A percentile compares a stretch with the other conserved stretches of the same genome.
Evolutionary conservation across 305 asterid species (phyloP).

Genomic region (Vinca major): DNA sequence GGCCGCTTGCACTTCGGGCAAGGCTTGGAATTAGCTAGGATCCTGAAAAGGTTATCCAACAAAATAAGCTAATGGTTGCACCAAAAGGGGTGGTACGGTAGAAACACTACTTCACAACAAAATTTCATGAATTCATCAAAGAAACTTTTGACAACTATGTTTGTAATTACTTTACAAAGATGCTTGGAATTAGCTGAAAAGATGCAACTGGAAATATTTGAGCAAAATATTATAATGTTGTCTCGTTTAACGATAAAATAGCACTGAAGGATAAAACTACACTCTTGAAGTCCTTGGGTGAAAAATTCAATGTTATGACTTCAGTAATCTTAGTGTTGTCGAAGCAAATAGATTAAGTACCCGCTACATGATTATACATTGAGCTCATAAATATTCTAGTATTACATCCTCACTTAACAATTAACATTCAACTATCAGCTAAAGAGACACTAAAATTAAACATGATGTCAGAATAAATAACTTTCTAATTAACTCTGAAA

Average conservation of each 20-base stretch:
- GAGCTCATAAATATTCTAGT: neutral
- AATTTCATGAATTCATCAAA: neutral
- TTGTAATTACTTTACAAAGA: neutral
- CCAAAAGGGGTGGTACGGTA: neutral
- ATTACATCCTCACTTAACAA: neutral
- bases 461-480: neutral
- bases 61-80: neutral
- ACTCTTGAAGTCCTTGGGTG: neutral
- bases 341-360: neutral
- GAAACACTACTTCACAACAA: too few relatives aligned
- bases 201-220: neutral
- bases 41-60: conserved; percentile 42
- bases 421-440: neutral
- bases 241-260: neutral
- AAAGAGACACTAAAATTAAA: neutral
- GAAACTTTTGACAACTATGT: neutral
- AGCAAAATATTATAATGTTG: neutral
- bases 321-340: neutral
- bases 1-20: conserved; percentile 97
- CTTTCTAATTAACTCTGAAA: neutral
- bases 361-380: neutral
- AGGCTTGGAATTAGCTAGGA: conserved; percentile 86
- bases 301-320: neutral
- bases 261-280: neutral
- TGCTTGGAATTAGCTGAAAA: neutral